Conservation (phyloP, 768 basidiomycete genomes). For the Phaeolepiota aurea region DNA sequence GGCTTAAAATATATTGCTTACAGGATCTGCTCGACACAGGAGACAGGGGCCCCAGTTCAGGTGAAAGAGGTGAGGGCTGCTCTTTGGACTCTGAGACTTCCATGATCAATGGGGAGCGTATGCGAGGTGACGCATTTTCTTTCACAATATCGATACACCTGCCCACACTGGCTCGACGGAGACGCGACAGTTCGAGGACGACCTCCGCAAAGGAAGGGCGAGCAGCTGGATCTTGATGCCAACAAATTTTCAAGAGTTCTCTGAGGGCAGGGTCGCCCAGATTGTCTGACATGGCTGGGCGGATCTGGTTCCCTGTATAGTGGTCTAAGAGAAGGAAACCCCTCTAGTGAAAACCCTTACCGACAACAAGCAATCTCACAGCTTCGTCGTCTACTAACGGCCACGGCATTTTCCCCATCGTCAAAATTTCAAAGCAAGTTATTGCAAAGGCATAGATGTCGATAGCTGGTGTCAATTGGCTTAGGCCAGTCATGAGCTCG, state of each 20-base stretch:
- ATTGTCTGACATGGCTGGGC: conserved; percentile 38
- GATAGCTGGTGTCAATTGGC: conserved; percentile 39
- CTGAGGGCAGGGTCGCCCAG: conserved; percentile 24
- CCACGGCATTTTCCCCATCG: conserved; percentile 58
- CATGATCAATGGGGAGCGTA: conserved; percentile 1
- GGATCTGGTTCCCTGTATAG: conserved; percentile 36
- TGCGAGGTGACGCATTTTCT: conserved; percentile 22
- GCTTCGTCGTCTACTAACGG: conserved; percentile 37
- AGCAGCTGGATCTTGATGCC: conserved; percentile 42
- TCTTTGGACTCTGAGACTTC: not conserved
- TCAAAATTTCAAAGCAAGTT: conserved; percentile 53
- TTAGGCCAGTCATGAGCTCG: conserved; percentile 46
- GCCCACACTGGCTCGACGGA: not conserved
- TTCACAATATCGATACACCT: not conserved
- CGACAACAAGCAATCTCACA: conserved; percentile 41
- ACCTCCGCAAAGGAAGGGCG: conserved; percentile 48
- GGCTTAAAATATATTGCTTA: no score
- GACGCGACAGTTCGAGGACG: conserved; percentile 29
- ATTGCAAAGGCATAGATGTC: conserved; percentile 71
- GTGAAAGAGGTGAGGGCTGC: conserved; percentile 12
- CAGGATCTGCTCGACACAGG: not conserved
- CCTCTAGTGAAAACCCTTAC: conserved; percentile 20
- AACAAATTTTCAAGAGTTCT: conserved; percentile 41
- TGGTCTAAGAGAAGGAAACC: conserved; percentile 7
- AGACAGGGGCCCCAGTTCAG: conserved; percentile 29